Evolutionary conservation across 768 basidiomycete genomes (phyloP).

Genomic region (Tephrocybe sp.): DNA sequence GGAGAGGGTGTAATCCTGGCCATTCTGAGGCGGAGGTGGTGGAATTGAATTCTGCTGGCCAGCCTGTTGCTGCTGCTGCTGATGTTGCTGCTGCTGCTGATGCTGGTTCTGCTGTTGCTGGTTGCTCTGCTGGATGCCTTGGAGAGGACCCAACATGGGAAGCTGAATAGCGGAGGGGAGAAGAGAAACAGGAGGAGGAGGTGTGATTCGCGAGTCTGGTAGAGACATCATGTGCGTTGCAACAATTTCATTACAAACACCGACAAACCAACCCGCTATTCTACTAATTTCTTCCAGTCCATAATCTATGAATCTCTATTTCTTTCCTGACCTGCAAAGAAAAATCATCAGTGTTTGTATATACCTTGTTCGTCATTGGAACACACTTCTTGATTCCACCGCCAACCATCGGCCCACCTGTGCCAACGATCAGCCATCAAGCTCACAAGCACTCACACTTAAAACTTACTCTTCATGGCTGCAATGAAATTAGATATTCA

Average conservation of each 20-base stretch:
- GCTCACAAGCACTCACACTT: not conserved
- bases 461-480: constrained; percentile 56
- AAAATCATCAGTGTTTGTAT: constrained; percentile 5
- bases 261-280: constrained; percentile 31
- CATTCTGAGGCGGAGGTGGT: constrained; percentile 79
- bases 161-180: constrained; percentile 40
- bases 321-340: constrained; percentile 64
- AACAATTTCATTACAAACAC: constrained; percentile 37
- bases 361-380: constrained; percentile 2
- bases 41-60: constrained; percentile 58
- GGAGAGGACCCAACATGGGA: constrained; percentile 74
- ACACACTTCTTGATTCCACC: constrained; percentile 88
- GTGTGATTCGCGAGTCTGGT: constrained; percentile 22
- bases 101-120: constrained; percentile 65
- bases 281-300: constrained; percentile 46
- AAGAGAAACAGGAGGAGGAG: constrained; percentile 20
- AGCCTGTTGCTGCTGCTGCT: constrained; percentile 54
- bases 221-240: constrained; percentile 19
- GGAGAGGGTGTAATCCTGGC: constrained; percentile 91
- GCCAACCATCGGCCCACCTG: constrained; percentile 69
- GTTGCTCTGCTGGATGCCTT: constrained; percentile 57
- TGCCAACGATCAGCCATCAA: constrained; percentile 6
- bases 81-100: constrained; percentile 65
- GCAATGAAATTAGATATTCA: constrained; percentile 1
- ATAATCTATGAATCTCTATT: constrained; percentile 35